Evolutionary conservation across 352 stramenopile species (phyloP).

Genomic region (Phytopythium helicoides): DNA sequence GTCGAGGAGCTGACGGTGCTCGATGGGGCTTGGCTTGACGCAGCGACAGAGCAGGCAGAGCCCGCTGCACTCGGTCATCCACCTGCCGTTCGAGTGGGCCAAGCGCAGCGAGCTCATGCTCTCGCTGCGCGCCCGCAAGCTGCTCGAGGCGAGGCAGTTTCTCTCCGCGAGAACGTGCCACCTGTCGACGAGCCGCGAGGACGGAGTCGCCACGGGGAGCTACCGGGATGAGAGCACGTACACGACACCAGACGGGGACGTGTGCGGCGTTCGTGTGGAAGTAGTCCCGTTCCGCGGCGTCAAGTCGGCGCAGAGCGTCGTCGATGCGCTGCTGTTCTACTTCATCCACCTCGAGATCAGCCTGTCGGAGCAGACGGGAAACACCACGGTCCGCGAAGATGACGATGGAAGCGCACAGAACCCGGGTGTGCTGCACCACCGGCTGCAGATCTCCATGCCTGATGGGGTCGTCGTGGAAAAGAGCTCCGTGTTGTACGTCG

Average conservation of each 20-base stretch:
- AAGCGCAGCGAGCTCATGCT: slow-evolving; percentile 12
- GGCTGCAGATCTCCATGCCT: slow-evolving; percentile 18
- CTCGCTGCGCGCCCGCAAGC: slow-evolving; percentile 21
- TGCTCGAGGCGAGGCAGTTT: slow-evolving; percentile 24
- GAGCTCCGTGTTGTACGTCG: slow-evolving; percentile 36
- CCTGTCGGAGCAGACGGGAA: slow-evolving; percentile 44
- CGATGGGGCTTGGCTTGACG: no score
- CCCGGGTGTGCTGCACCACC: slow-evolving; percentile 21
- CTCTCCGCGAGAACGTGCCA: slow-evolving; percentile 18
- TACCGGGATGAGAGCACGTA: slow-evolving; percentile 35
- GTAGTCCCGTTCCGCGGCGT: slow-evolving; percentile 45
- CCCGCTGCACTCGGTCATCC: slow-evolving; percentile 11
- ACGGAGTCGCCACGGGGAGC: slow-evolving; percentile 19
- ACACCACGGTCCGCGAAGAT: slow-evolving; percentile 49
- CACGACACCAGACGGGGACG: slow-evolving; percentile 43
- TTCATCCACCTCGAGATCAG: slow-evolving; percentile 60
- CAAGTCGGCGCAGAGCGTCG: slow-evolving; percentile 29
- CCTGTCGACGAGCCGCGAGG: slow-evolving; percentile 14
- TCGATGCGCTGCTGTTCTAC: slow-evolving; percentile 46
- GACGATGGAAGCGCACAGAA: slow-evolving; percentile 17
- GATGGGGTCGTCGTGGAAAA: slow-evolving; percentile 32
- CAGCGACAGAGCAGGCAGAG: slow-evolving; percentile 4
- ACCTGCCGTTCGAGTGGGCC: slow-evolving; percentile 6
- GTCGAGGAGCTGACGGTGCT: no score
- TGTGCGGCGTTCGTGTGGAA: slow-evolving; percentile 48